These are phyloP conservation scores for Rhizopus delemar DNA, from an alignment of 371 early-diverging fungal genomes.

Conservation along the genomic window DNA sequence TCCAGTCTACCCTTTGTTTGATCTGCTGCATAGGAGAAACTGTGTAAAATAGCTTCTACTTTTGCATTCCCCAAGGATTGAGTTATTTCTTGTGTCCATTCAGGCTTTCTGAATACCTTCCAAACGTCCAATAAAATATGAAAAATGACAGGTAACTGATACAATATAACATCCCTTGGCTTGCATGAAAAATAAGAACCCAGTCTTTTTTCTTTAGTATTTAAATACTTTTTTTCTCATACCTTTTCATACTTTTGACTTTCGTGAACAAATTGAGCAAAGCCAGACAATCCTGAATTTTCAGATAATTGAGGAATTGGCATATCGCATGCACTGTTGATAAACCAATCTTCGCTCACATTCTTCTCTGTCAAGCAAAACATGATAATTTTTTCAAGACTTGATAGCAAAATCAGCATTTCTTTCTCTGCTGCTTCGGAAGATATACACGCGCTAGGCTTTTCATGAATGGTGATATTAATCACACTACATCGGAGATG, in stretches of 20 bases:
- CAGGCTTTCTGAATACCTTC: constrained; percentile 49
- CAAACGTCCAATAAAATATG: constrained; percentile 57
- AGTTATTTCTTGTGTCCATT: constrained; percentile 23
- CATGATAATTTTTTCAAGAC: constrained; percentile 64
- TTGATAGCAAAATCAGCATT: constrained; percentile 59
- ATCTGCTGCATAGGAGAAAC: constrained; percentile 49
- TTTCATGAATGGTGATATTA: constrained; percentile 38
- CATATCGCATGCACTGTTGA: constrained; percentile 6
- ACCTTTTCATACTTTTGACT: constrained; percentile 30
- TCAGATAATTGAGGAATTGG: constrained; percentile 25
- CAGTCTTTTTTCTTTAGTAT: not conserved
- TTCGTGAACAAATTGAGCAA: constrained; percentile 36
- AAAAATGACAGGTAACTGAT: constrained; percentile 54
- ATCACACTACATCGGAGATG: constrained; percentile 44
- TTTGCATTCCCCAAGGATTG: constrained; percentile 38
- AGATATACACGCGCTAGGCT: constrained; percentile 1
- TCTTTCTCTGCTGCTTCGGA: constrained; percentile 50
- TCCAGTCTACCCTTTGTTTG: constrained; percentile 56
- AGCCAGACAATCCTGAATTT: constrained; percentile 27
- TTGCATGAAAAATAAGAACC: constrained; percentile 8
- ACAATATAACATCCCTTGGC: constrained; percentile 54
- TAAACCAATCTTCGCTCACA: constrained; percentile 42
- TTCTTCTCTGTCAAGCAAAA: constrained; percentile 60
- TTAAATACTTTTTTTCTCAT: not conserved
- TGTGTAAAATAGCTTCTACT: constrained; percentile 44